Evolutionary conservation across 1,139 yeast species (phyloP).

Genomic region (Protomyces lactucae-debilis): DNA sequence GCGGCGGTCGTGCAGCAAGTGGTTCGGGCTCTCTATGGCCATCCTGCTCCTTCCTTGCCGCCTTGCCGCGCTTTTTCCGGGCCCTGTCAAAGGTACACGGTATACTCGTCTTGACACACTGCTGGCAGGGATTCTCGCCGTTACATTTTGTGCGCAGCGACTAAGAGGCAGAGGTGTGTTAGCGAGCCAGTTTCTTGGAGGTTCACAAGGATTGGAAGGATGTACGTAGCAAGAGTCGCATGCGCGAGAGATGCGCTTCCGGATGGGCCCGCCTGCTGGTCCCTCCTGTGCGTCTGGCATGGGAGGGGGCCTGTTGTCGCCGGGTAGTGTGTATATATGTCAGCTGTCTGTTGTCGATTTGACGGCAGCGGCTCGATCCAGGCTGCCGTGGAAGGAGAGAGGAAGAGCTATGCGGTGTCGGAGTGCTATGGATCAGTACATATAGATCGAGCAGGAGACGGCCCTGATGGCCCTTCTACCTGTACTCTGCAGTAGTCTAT

Average conservation of each 20-base stretch:
- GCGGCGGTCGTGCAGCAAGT: not conserved
- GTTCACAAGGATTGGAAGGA: conserved; percentile 44
- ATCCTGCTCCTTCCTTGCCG: not conserved
- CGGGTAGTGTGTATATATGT: too few species aligned
- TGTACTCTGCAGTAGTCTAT: too few species aligned
- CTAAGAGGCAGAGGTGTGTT: conserved; percentile 39
- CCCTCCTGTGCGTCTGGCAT: not conserved
- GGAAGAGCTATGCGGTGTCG: too few species aligned
- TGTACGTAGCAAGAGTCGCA: conserved; percentile 44
- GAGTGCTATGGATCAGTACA: too few species aligned
- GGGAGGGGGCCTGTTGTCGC: not conserved
- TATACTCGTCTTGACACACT: conserved; percentile 16
- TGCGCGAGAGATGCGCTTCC: conserved; percentile 40
- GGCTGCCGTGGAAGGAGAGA: too few species aligned
- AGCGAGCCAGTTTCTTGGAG: conserved; percentile 41
- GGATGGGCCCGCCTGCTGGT: not conserved
- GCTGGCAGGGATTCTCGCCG: conserved; percentile 12
- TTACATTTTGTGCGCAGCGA: conserved; percentile 18
- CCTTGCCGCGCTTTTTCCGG: conserved; percentile 26
- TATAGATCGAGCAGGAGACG: too few species aligned
- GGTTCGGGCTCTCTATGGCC: not conserved
- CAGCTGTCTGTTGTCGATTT: too few species aligned
- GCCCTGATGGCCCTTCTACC: too few species aligned
- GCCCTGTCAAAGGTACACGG: conserved; percentile 14
- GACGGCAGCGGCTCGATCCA: too few species aligned